A percentile compares a stretch with the other conserved stretches of the same genome.
Conservation (phyloP, 352 stramenopile genomes). For the Pythium aquatile region DNA sequence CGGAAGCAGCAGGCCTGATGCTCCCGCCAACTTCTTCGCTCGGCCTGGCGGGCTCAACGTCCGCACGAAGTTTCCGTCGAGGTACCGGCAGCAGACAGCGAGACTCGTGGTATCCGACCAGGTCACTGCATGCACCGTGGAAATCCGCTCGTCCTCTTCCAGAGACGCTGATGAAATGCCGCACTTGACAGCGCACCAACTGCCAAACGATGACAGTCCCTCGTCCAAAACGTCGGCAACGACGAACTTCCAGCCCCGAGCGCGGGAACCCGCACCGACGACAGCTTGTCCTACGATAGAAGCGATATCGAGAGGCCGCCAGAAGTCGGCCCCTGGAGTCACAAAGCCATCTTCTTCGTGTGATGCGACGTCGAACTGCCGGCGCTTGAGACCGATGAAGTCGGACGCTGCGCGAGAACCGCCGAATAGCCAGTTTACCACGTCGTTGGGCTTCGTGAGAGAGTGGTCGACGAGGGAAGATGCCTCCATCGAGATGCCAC, state of each 20-base stretch:
- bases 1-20: slow-evolving; percentile 54
- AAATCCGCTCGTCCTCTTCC: slow-evolving; percentile 29
- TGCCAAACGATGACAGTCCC: slow-evolving; percentile 58
- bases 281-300: slow-evolving; percentile 28
- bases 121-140: slow-evolving; percentile 21
- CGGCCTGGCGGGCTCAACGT: slow-evolving; percentile 12
- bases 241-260: slow-evolving; percentile 63
- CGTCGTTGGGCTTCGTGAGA: slow-evolving; percentile 5
- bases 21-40: slow-evolving; percentile 38
- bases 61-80: slow-evolving; percentile 37
- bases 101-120: slow-evolving; percentile 29
- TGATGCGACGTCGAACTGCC: neutral
- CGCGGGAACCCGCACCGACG: neutral
- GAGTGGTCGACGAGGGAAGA: slow-evolving; percentile 20
- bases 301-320: slow-evolving; percentile 35
- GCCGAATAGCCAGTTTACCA: slow-evolving; percentile 28
- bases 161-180: slow-evolving; percentile 31
- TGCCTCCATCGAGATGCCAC: slow-evolving; percentile 40
- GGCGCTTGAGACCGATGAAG: slow-evolving; percentile 24
- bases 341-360: neutral
- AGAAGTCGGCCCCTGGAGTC: slow-evolving; percentile 10
- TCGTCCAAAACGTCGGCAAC: slow-evolving; percentile 67
- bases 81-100: slow-evolving; percentile 57
- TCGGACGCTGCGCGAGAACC: slow-evolving; percentile 20
- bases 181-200: slow-evolving; percentile 64